These are phyloP conservation scores for Cyclocybe aegerita DNA, from an alignment of 768 basidiomycete species.

Conservation along the genomic window DNA sequence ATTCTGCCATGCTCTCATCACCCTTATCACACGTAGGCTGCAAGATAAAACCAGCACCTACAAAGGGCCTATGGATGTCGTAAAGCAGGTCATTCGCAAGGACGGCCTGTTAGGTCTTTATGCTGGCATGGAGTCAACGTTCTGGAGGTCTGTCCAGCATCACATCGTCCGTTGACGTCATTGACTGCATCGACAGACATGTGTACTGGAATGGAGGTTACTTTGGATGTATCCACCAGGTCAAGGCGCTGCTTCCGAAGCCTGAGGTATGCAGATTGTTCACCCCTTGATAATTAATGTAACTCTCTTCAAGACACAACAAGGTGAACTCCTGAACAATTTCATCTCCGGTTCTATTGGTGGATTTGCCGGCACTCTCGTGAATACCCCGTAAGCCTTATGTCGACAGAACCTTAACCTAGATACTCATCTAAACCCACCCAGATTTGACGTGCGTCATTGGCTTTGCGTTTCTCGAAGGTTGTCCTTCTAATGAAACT, in stretches of 20 bases:
- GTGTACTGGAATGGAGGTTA: constrained; percentile 95
- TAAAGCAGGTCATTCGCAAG: constrained; percentile 73
- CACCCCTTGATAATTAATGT: neutral
- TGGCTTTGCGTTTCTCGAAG: neutral
- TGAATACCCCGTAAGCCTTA: constrained; percentile 85
- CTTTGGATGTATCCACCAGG: constrained; percentile 90
- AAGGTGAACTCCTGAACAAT: constrained; percentile 82
- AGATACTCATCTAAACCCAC: neutral
- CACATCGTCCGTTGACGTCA: neutral
- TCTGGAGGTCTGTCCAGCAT: constrained; percentile 75
- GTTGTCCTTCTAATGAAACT: constrained; percentile 3
- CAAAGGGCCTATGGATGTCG: constrained; percentile 89
- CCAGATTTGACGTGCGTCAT: constrained; percentile 32
- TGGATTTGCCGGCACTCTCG: constrained; percentile 82
- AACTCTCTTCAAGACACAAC: constrained; percentile 44
- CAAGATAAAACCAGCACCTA: constrained; percentile 93
- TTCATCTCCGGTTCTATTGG: constrained; percentile 89
- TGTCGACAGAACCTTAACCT: neutral
- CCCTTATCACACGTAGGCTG: constrained; percentile 43
- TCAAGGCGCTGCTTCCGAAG: constrained; percentile 77
- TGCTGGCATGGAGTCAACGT: constrained; percentile 94
- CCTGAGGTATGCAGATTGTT: constrained; percentile 58
- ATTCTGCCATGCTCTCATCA: neutral
- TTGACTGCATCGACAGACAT: constrained; percentile 46
- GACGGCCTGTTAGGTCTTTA: constrained; percentile 87